Base-by-base conservation (phyloP, 2,329 filamentous ascomycete genomes). In the Pseudogymnoascus verrucosus region DNA sequence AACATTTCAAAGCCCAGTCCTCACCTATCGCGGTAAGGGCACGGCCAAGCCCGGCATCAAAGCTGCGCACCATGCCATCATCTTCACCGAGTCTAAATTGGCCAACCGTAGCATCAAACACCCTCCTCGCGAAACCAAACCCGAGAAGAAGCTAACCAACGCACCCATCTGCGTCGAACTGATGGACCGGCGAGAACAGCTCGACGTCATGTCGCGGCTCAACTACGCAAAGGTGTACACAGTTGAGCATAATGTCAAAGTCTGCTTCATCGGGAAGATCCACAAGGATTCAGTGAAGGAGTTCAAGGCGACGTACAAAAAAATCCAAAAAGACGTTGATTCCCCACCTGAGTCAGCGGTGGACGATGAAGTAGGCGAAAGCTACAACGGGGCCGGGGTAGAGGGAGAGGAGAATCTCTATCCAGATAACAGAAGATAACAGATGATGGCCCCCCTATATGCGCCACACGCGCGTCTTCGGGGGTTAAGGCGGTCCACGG, bases 151-250 rank as follows among this genome's bases (percentile, higher is more conserved):
- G 3, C 14, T 68, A 1, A 14, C 21, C 0, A 64, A 67, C 61
- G 1, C 3, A 2, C 64, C 66, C 0, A 62, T 71, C 16, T 26
- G 21, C 7, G 60, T 71, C 26, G 19, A 54, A 1, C 14, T 63
- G 1, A 28, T 61, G 0, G 21, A 8, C 4, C 11, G 14, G 0
- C 36, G 62, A 4, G 34, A 71, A 10, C 51, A 61, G 11, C 57
- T 72, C 0, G 63, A 67, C 8, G 0, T 2, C 1, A 40, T 44
- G 4, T 72, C 70, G 4, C 61, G 71, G 8, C 28, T 73, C 5
- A 70, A 73, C 44, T 72, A 70, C 36, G 51, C 62, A 3, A 73
- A 73, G 19, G 51, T 71, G 14, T 72, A 72, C 42, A 72, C 71
- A 0, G 67, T 73, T 1, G 71, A 73, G 39, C 64, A 71, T 16